Base-by-base conservation (phyloP, 805 yeast species). In the Torulaspora franciscae region DNA sequence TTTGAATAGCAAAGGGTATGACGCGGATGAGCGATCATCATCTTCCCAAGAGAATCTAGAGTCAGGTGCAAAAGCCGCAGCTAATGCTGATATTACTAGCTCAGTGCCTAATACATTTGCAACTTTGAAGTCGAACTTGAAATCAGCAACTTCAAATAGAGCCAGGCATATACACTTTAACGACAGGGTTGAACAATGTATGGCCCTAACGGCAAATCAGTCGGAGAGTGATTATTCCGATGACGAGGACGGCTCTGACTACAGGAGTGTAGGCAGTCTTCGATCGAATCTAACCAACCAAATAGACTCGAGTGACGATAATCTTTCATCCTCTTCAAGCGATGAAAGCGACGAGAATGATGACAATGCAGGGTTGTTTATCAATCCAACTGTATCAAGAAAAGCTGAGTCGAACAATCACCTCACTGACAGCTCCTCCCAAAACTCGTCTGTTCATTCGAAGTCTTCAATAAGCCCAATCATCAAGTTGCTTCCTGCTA, bases 111-210 rank as follows among this genome's bases (percentile, higher is more conserved):
- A 23, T 14, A 36, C 23, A 6, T 39, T 10, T 11, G 19, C 42
- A 14, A 24, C 10, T 10, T 15, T 39, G 25, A 39, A 39, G 17
- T 39, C 42, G 3, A 39, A 39, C 29, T 24, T 39, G 30, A 44
- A 47, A 29, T 29, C 45, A 5, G 46, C 37, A 10, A 37, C 39
- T 23, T 17, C 43, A 32, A 45, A 40, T 19, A 58, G 54, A 26
- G 50, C 55, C 40, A 52, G 95, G 49, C 95, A 78, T 55, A 90
- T 93, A 49, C 98, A 90, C 66, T 93, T 93, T 68, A 93, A 84
- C 63, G 95, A 88, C 61, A 80, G 89, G 43, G 99, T 93, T 26
- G 90, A 88, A 63, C 99, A 93, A 65, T 93, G 99, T 65, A 81
- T 86, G 50, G 90, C 95, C 0, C 62, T 90, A 75, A 38, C 66